Evolutionary conservation across 805 yeast genomes (phyloP).

Genomic region (Dipodascus geniculatus): DNA sequence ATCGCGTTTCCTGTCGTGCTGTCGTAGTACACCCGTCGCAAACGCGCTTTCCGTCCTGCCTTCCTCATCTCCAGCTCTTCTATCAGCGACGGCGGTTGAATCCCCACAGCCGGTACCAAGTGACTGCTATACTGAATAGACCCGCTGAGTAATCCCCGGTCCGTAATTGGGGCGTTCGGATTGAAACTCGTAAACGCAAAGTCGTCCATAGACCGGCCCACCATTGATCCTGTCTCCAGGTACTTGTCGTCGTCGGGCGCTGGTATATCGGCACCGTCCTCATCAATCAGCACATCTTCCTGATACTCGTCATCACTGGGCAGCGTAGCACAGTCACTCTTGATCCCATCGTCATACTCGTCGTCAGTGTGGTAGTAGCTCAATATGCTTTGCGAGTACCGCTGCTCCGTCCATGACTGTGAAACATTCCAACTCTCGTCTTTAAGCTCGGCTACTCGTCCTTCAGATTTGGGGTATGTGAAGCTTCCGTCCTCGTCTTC

Average conservation of each 20-base stretch:
- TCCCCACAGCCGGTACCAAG: conserved; percentile 4
- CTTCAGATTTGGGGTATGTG: background rate
- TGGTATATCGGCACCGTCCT: background rate
- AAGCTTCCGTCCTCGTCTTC: background rate
- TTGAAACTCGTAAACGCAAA: conserved; percentile 1
- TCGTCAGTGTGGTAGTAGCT: background rate
- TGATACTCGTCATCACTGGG: conserved; percentile 2
- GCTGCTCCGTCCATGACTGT: background rate
- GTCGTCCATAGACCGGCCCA: conserved; percentile 4
- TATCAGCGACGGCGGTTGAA: conserved; percentile 23
- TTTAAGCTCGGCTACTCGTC: background rate
- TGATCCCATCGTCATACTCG: background rate
- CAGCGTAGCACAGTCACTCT: conserved; percentile 2
- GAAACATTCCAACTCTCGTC: background rate
- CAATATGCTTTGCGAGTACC: background rate
- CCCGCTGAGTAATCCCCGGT: background rate
- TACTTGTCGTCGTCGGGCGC: conserved; percentile 4
- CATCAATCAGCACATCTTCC: background rate
- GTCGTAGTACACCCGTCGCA: conserved; percentile 11
- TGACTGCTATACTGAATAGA: background rate
- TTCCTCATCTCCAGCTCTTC: conserved; percentile 29
- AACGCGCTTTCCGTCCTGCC: conserved; percentile 20
- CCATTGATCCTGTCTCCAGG: conserved; percentile 11
- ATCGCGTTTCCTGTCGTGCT: background rate
- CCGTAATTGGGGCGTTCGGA: background rate